phyloP scores from a whole-genome alignment of 352 stramenopile species.

The Pythium phragmitis region DNA sequence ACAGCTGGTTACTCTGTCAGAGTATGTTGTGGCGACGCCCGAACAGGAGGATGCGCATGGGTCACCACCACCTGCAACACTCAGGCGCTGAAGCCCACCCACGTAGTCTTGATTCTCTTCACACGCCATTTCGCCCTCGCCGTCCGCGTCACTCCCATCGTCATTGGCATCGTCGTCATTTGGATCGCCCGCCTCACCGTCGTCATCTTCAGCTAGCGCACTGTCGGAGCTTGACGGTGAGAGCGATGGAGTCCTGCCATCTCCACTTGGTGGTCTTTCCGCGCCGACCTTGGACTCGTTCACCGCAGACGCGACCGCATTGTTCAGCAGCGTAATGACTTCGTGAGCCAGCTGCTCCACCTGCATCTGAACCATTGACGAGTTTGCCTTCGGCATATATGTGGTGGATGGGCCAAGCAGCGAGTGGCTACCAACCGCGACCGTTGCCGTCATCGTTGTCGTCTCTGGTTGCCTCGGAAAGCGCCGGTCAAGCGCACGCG shows the following conservation, averaged over 20 bases:
- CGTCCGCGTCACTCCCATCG: slow-evolving; percentile 44
- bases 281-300: background rate
- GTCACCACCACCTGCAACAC: background rate
- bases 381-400: background rate
- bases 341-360: slow-evolving; percentile 4
- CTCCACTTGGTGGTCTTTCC: background rate
- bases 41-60: background rate
- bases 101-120: background rate
- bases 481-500: slow-evolving; percentile 20
- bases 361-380: background rate
- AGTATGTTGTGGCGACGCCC: background rate
- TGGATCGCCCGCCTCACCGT: background rate
- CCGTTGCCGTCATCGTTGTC: background rate
- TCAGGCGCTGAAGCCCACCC: background rate
- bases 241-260: background rate
- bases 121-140: slow-evolving; percentile 18
- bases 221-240: background rate
- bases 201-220: background rate
- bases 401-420: slow-evolving; percentile 1
- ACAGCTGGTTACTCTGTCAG: background rate
- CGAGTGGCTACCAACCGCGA: background rate
- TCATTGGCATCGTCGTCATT: slow-evolving; percentile 32
- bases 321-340: slow-evolving; percentile 8
- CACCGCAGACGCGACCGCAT: slow-evolving; percentile 2
- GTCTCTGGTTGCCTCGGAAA: background rate